Percentiles rank a stretch among this genome's conserved stretches.
phyloP scores from a whole-genome alignment of 148 eudicot genomes.

The Rhododendron kiyosumense region DNA sequence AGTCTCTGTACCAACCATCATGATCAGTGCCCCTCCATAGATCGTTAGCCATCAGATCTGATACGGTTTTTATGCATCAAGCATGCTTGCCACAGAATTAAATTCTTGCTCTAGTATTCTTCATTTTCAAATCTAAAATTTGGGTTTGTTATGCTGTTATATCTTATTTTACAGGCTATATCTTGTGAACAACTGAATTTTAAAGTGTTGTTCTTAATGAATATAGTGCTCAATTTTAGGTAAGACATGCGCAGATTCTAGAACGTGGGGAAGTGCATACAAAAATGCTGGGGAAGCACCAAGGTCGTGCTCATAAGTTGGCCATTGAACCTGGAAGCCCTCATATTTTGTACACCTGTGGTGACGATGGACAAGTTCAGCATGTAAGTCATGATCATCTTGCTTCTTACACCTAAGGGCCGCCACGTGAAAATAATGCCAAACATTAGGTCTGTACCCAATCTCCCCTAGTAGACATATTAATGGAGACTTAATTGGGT shows the following conservation, averaged over 20 bases:
- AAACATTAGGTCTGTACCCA: neutral
- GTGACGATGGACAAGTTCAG: constrained; percentile 84
- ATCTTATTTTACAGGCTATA: neutral
- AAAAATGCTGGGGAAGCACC: constrained; percentile 59
- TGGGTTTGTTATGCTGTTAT: neutral
- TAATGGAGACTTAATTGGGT: neutral
- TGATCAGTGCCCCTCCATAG: neutral
- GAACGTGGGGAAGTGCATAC: constrained; percentile 61
- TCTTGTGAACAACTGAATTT: neutral
- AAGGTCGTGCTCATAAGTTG: constrained; percentile 71
- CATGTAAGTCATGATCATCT: constrained; percentile 48
- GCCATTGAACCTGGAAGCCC: constrained; percentile 95
- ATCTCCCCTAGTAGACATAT: neutral
- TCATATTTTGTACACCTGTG: constrained; percentile 72
- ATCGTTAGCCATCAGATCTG: neutral
- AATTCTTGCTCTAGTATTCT: neutral
- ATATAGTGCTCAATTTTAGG: constrained; percentile 34
- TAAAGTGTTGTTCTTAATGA: neutral
- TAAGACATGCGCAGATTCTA: constrained; percentile 65
- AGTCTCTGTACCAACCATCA: neutral
- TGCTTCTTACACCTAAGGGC: neutral
- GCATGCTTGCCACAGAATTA: neutral
- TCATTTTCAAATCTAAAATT: neutral
- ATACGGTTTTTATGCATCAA: neutral
- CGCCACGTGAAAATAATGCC: neutral